Evolutionary conservation across 371 early-diverging fungal genomes (phyloP).

Genomic region (Mortierella sp.): DNA sequence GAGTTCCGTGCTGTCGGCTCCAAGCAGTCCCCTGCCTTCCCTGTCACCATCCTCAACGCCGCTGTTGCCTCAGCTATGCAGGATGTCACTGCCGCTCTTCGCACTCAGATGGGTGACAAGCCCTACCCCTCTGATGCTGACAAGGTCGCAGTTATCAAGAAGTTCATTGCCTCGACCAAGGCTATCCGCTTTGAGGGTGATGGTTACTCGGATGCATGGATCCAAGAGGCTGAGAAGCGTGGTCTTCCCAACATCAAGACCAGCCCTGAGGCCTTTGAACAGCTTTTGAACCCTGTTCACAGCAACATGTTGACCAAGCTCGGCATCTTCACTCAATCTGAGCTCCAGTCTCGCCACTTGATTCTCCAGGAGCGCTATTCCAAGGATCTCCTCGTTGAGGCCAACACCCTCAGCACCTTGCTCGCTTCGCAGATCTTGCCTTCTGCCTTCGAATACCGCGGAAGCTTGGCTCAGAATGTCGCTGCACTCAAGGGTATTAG

Average conservation of each 20-base stretch:
- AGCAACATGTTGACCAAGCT: slow-evolving; percentile 76
- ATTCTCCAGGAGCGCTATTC: slow-evolving; percentile 94
- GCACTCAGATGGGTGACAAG: slow-evolving; percentile 81
- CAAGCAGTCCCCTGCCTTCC: slow-evolving; percentile 97
- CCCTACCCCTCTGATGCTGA: slow-evolving; percentile 83
- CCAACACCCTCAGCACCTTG: slow-evolving; percentile 86
- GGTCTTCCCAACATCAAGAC: slow-evolving; percentile 93
- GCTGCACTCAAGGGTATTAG: slow-evolving; percentile 67
- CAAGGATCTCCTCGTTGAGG: slow-evolving; percentile 96
- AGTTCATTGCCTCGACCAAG: slow-evolving; percentile 86
- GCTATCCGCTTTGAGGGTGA: slow-evolving; percentile 96
- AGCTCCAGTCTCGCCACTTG: slow-evolving; percentile 93
- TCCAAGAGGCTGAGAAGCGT: slow-evolving; percentile 81
- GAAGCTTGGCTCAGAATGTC: slow-evolving; percentile 82
- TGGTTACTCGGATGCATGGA: slow-evolving; percentile 92
- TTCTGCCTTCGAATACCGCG: slow-evolving; percentile 88
- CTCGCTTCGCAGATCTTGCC: slow-evolving; percentile 87
- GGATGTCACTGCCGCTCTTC: slow-evolving; percentile 78
- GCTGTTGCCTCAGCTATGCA: slow-evolving; percentile 89
- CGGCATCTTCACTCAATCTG: slow-evolving; percentile 81
- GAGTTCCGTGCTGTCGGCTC: slow-evolving; percentile 99
- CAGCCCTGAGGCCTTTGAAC: slow-evolving; percentile 88
- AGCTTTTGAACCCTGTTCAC: slow-evolving; percentile 72
- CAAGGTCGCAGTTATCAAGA: slow-evolving; percentile 86
- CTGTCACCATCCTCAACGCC: slow-evolving; percentile 91